Evolutionary conservation across 1,139 yeast species (phyloP).

Genomic region (Geotrichum phurueaensis): DNA sequence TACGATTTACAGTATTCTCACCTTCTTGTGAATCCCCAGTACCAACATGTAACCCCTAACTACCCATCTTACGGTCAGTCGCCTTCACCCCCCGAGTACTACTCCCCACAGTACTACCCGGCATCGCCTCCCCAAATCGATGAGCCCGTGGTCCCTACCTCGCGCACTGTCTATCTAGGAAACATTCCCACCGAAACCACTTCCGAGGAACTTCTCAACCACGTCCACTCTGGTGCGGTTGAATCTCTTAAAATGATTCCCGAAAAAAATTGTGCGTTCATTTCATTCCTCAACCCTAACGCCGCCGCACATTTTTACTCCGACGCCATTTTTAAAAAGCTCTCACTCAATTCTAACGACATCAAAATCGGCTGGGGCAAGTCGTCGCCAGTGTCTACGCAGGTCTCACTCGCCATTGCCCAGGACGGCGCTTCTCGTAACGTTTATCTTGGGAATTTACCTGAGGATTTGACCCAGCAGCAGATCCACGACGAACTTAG

Average conservation of each 20-base stretch:
- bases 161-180: slow-evolving; percentile 83
- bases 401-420: slow-evolving; percentile 69
- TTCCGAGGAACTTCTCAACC: slow-evolving; percentile 76
- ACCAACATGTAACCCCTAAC: slow-evolving; percentile 42
- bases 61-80: slow-evolving; percentile 31
- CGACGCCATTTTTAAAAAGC: slow-evolving; percentile 43
- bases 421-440: slow-evolving; percentile 89
- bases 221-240: slow-evolving; percentile 84
- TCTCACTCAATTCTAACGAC: slow-evolving; percentile 43
- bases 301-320: slow-evolving; percentile 47
- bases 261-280: slow-evolving; percentile 45
- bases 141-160: slow-evolving; percentile 20
- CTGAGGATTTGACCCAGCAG: slow-evolving; percentile 52
- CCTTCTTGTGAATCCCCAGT: slow-evolving; percentile 67
- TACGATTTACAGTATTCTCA: slow-evolving; percentile 43
- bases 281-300: slow-evolving; percentile 43
- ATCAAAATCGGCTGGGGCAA: slow-evolving; percentile 63
- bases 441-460: slow-evolving; percentile 74
- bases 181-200: slow-evolving; percentile 79
- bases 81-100: slow-evolving; percentile 26
- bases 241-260: slow-evolving; percentile 58
- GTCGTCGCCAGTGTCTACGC: slow-evolving; percentile 58
- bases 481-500: slow-evolving; percentile 60
- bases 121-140: slow-evolving; percentile 21
- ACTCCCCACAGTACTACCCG: slow-evolving; percentile 21